Base-by-base conservation (phyloP, 495 filamentous ascomycete genomes). In the Aspergillus sparsus region DNA sequence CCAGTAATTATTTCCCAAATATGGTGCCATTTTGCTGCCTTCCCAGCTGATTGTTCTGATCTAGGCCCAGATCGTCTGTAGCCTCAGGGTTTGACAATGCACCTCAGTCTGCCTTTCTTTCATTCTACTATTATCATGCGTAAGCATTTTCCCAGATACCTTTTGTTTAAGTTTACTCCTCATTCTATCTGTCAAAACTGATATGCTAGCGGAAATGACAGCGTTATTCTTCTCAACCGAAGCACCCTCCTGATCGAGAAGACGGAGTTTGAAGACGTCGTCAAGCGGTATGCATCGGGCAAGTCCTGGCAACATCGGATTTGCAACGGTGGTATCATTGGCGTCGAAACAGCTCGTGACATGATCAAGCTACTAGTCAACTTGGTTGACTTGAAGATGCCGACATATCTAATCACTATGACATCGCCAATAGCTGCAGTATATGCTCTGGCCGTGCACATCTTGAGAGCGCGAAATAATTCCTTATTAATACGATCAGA, bases 71-170 rank as follows among this genome's bases (percentile, higher is more conserved):
- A 16, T 46, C 42, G 18, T 13, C 42, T 8, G 15, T 16, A 16
- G 42, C 31, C 7, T 52, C 49, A 0, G 31, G 13, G 7, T 52
- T 15, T 5, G 49, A 52, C 36, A 33, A n/a, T 6, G 27, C 27
- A 15, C 53, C 42, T 7, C 53, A 33, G 41, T 33, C 53, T 10
- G 41, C 53, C 1, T 56, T 56, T 18, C 27, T 56, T 3, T 33
- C 39, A 8, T 56, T 56, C 13, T 56, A 56, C 21, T 56, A 56
- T 16, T 33, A 36, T 15, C 21, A 56, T 44, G 53, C 53, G 53
- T 56, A 45, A n/a, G 53, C 39, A 8, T 27, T 27, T 27, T 27
- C 21, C 21, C 1, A 27, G 21, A 27, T 5, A 3, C 11, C 37
- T n/a, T 41, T 11, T 41, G 37, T n/a, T 41, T 0, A 9, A 11